These are phyloP conservation scores for Suillus occidentalis DNA, from an alignment of 768 basidiomycete species.

Conservation along the genomic window DNA sequence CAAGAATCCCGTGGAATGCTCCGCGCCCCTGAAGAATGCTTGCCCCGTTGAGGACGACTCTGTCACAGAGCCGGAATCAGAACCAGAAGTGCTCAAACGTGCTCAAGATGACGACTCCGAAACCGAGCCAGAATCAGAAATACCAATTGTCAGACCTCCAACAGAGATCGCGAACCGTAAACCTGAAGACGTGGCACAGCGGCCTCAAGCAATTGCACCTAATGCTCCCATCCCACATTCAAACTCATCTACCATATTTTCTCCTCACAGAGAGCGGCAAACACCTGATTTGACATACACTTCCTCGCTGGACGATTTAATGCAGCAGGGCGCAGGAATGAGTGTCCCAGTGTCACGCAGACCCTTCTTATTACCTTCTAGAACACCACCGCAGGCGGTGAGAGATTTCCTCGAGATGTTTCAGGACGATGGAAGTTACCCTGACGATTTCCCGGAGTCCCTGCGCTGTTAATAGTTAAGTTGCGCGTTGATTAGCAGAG, in stretches of 20 bases:
- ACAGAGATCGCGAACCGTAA: constrained; percentile 15
- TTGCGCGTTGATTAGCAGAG: not conserved
- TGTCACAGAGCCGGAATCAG: constrained; percentile 32
- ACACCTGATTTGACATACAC: constrained; percentile 4
- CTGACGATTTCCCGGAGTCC: constrained; percentile 34
- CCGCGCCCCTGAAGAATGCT: constrained; percentile 11
- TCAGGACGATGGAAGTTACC: constrained; percentile 34
- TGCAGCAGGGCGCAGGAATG: constrained; percentile 13
- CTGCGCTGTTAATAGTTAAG: constrained; percentile 12
- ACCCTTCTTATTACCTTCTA: constrained; percentile 6
- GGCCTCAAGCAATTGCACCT: not conserved
- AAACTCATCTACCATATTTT: not conserved
- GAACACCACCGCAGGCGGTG: constrained; percentile 28
- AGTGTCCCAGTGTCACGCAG: constrained; percentile 7
- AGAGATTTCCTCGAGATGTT: constrained; percentile 35
- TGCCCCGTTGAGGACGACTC: constrained; percentile 20
- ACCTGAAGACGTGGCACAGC: constrained; percentile 5
- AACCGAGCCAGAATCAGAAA: constrained; percentile 35
- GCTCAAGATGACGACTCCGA: constrained; percentile 25
- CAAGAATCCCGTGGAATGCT: not conserved
- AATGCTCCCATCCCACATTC: not conserved
- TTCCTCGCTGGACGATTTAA: constrained; percentile 5
- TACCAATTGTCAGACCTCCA: constrained; percentile 13
- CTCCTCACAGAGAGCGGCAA: constrained; percentile 23
- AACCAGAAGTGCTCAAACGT: constrained; percentile 10